Evolutionary conservation across 495 filamentous ascomycete species (phyloP).

Genomic region (Rhypophila decipiens): DNA sequence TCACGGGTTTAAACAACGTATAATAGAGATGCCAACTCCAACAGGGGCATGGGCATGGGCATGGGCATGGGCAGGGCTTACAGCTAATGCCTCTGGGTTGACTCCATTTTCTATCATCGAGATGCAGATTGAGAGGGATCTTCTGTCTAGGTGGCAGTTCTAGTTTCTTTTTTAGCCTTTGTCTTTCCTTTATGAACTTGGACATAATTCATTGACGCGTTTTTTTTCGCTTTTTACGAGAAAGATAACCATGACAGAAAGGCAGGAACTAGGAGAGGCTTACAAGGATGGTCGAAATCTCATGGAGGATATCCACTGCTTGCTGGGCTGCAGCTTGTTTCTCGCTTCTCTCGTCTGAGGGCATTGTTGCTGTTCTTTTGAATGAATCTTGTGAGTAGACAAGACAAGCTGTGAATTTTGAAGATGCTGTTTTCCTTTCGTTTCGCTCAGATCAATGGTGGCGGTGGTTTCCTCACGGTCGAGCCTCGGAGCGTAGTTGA

Average conservation of each 20-base stretch:
- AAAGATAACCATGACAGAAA: too few relatives aligned
- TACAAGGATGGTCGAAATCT: conserved; percentile 87
- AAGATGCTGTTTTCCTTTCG: too few relatives aligned
- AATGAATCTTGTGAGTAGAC: too few relatives aligned
- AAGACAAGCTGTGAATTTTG: too few relatives aligned
- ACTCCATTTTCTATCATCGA: conserved; percentile 96
- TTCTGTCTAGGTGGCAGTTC: conserved; percentile 80
- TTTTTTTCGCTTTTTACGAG: too few relatives aligned
- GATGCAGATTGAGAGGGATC: conserved; percentile 87
- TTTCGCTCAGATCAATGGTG: too few relatives aligned
- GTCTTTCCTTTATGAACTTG: background rate
- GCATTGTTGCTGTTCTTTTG: too few relatives aligned
- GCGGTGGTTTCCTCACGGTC: too few relatives aligned
- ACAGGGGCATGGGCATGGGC: background rate
- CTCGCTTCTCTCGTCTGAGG: conserved; percentile 45
- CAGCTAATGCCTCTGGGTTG: conserved; percentile 90
- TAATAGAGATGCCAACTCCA: too few relatives aligned
- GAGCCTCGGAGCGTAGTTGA: background rate
- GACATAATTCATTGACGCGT: too few relatives aligned
- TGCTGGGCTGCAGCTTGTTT: conserved; percentile 91
- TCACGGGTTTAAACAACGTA: too few relatives aligned
- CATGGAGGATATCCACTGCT: conserved; percentile 90
- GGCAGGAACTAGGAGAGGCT: conserved; percentile 4
- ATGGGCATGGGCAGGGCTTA: conserved; percentile 37
- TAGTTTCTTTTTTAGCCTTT: background rate